Conservation (phyloP, 352 stramenopile species). For the Halophytophthora batemanensis region DNA sequence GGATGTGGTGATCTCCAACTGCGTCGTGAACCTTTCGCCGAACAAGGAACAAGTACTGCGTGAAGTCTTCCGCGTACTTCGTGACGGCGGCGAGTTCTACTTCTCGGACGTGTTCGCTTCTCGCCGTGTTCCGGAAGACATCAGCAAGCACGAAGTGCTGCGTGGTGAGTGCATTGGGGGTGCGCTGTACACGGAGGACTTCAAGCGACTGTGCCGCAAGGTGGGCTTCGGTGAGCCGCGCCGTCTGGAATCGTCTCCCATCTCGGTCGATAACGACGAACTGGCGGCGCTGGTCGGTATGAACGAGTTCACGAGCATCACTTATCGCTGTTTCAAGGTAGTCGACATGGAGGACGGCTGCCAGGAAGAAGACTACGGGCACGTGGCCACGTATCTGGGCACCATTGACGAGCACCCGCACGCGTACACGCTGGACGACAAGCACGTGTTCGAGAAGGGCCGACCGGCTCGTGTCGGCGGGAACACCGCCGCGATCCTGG, state of each 20-base stretch:
- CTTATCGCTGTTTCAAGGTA: conserved; percentile 90
- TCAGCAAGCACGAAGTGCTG: conserved; percentile 73
- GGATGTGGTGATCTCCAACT: conserved; percentile 92
- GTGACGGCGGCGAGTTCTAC: conserved; percentile 87
- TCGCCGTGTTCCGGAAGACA: conserved; percentile 67
- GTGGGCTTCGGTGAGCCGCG: conserved; percentile 86
- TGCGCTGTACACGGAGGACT: conserved; percentile 91
- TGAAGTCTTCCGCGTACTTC: conserved; percentile 78
- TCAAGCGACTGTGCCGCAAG: conserved; percentile 75
- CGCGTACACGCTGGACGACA: conserved; percentile 68
- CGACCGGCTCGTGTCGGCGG: conserved; percentile 79
- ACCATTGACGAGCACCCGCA: conserved; percentile 72
- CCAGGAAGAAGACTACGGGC: conserved; percentile 90
- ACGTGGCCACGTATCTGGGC: conserved; percentile 90
- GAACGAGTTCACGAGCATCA: conserved; percentile 86
- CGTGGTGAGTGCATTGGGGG: conserved; percentile 90
- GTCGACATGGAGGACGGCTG: conserved; percentile 39
- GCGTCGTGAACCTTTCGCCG: conserved; percentile 90
- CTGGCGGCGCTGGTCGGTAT: conserved; percentile 61
- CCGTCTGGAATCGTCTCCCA: conserved; percentile 75
- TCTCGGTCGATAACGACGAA: conserved; percentile 62
- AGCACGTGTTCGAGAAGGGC: conserved; percentile 75
- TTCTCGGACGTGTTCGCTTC: conserved; percentile 91
- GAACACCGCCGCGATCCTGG: conserved; percentile 83
- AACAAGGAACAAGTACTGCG: conserved; percentile 89